Evolutionary conservation across 148 eudicot species (phyloP).

Genomic region (Euryodendron excelsum): DNA sequence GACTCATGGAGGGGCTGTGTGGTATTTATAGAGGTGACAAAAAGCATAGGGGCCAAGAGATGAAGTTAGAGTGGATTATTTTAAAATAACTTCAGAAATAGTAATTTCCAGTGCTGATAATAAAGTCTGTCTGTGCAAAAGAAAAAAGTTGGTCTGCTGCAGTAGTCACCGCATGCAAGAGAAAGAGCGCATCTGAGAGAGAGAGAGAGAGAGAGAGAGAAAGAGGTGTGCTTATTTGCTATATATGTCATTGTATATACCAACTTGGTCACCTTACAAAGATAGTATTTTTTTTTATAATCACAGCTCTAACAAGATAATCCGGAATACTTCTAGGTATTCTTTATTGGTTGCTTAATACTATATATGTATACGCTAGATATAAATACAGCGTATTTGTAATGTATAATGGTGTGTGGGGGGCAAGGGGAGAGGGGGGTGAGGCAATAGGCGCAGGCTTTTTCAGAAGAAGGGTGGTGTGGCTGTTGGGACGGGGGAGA

Average conservation of each 20-base stretch:
- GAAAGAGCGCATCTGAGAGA: neutral
- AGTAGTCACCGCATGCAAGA: constrained; percentile 14
- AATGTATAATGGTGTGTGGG: neutral
- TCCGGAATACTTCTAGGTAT: no score
- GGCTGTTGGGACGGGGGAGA: neutral
- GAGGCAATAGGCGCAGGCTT: constrained; percentile 31
- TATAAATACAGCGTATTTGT: neutral
- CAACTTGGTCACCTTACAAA: no score
- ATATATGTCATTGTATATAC: neutral
- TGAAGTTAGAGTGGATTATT: neutral
- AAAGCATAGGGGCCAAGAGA: neutral
- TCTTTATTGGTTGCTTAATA: no score
- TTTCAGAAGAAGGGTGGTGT: constrained; percentile 9
- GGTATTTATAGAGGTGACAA: constrained; percentile 14
- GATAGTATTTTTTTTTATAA: no score
- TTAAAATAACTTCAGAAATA: neutral
- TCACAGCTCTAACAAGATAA: no score
- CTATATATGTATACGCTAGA: neutral
- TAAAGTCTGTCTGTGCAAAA: neutral
- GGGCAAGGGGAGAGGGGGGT: no score
- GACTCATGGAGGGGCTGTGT: neutral
- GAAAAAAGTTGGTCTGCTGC: constrained; percentile 12
- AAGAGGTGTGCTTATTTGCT: neutral
- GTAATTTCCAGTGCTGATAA: neutral
- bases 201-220: neutral